These are phyloP conservation scores for Mrakia frigida DNA, from an alignment of 768 basidiomycete genomes.

Conservation along the genomic window DNA sequence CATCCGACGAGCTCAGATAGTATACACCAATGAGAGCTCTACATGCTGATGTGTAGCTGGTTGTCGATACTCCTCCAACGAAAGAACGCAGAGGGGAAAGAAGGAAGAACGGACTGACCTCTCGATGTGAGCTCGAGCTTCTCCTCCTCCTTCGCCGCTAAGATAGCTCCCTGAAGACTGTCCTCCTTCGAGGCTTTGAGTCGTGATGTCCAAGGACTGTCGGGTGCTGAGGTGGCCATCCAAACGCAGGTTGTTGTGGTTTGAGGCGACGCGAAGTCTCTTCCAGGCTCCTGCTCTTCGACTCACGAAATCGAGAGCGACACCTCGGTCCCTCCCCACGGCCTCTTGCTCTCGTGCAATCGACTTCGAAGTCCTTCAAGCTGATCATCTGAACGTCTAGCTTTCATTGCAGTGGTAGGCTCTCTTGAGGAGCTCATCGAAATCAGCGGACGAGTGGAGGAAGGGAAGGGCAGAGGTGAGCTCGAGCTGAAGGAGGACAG, in stretches of 20 bases:
- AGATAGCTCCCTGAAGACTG: neutral
- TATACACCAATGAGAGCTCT: too few species aligned
- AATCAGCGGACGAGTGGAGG: neutral
- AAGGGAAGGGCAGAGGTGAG: neutral
- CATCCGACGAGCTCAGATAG: too few species aligned
- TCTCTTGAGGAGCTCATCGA: too few species aligned
- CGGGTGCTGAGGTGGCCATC: neutral
- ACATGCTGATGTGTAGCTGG: too few species aligned
- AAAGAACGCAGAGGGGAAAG: too few species aligned
- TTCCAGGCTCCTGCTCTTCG: neutral
- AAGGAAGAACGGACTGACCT: too few species aligned
- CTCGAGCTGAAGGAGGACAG: neutral
- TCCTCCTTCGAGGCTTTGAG: neutral
- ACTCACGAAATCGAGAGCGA: neutral
- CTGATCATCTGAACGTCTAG: too few species aligned
- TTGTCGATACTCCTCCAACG: too few species aligned
- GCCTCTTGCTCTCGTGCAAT: too few species aligned
- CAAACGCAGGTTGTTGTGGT: neutral
- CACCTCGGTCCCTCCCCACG: neutral
- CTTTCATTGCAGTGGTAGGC: too few species aligned
- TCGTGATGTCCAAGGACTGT: neutral
- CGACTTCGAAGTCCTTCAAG: too few species aligned
- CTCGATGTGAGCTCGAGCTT: too few species aligned
- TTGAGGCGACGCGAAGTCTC: neutral
- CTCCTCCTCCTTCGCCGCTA: neutral